Percentiles rank a stretch among this genome's conserved stretches.
Evolutionary conservation across 2,329 filamentous ascomycete species (phyloP).

Genomic region (Aspergillus brunneoviolaceus): DNA sequence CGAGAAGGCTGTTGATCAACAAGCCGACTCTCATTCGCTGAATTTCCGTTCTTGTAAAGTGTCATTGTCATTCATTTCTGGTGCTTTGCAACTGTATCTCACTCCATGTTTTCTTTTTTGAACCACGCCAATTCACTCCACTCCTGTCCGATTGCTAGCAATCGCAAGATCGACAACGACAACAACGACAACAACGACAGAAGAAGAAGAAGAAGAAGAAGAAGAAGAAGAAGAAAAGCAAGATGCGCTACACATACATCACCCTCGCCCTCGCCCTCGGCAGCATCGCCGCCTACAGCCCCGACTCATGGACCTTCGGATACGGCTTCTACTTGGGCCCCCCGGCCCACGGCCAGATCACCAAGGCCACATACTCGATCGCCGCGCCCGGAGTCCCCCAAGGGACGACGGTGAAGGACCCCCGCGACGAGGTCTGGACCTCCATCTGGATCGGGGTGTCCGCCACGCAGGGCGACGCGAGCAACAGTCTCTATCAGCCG

Average conservation of each 20-base stretch:
- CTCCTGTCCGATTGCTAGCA: no score
- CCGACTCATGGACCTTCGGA: conserved; percentile 11
- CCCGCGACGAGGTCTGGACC: conserved; percentile 5
- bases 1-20: not conserved
- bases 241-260: not conserved
- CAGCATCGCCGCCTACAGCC: conserved; percentile 7
- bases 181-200: no score
- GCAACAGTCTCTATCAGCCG: conserved; percentile 10
- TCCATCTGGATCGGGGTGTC: conserved; percentile 13
- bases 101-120: not conserved
- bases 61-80: no score
- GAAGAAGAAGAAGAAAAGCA: not conserved
- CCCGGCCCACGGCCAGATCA: conserved; percentile 4
- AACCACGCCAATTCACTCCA: no score
- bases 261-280: not conserved
- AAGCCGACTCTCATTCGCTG: not conserved
- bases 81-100: not conserved
- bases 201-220: no score
- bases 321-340: conserved; percentile 11
- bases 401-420: not conserved
- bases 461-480: conserved; percentile 2
- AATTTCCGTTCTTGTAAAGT: no score
- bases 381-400: conserved; percentile 5
- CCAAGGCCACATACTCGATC: conserved; percentile 12
- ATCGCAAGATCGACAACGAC: no score